Evolutionary conservation across 2,329 filamentous ascomycete genomes (phyloP).

Genomic region (Cordyceps sp.): DNA sequence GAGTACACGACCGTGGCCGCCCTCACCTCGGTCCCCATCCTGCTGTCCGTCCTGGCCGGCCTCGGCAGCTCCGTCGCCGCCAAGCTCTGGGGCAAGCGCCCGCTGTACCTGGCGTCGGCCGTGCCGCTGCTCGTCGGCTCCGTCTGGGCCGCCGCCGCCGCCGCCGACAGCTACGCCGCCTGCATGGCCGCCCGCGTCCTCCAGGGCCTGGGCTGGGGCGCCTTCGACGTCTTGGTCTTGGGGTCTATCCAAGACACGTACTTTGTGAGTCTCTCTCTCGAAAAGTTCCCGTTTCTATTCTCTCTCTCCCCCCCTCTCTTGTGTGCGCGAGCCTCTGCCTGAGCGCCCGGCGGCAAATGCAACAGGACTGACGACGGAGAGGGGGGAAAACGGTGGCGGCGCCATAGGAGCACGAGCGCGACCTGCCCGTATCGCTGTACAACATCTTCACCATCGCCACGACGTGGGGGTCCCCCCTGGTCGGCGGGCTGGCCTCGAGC

Average conservation of each 20-base stretch:
- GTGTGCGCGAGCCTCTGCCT: background rate
- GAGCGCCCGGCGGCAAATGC: too few relatives aligned
- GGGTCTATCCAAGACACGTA: slow-evolving; percentile 39
- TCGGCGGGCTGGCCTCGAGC: slow-evolving; percentile 32
- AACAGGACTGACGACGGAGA: too few relatives aligned
- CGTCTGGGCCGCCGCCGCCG: slow-evolving; percentile 29
- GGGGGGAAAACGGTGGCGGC: background rate
- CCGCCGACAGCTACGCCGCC: slow-evolving; percentile 21
- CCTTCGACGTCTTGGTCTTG: slow-evolving; percentile 35
- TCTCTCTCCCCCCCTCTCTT: background rate
- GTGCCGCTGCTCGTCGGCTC: slow-evolving; percentile 29
- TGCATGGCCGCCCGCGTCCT: slow-evolving; percentile 35
- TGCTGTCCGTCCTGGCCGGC: slow-evolving; percentile 29
- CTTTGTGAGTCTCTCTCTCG: slow-evolving; percentile 24
- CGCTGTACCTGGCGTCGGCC: slow-evolving; percentile 31
- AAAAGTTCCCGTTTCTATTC: too few relatives aligned
- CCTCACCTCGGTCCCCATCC: slow-evolving; percentile 34
- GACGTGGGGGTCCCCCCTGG: slow-evolving; percentile 36
- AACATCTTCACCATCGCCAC: slow-evolving; percentile 25
- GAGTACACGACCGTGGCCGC: slow-evolving; percentile 31
- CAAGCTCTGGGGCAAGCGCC: slow-evolving; percentile 33
- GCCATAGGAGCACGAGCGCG: slow-evolving; percentile 32
- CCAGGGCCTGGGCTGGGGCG: slow-evolving; percentile 41
- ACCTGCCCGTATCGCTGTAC: slow-evolving; percentile 25
- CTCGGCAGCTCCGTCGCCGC: slow-evolving; percentile 23